Evolutionary conservation across 345 rosid genomes (phyloP), one percentile per base, ranked within the genome.

Genomic region (Geranium brycei): DNA sequence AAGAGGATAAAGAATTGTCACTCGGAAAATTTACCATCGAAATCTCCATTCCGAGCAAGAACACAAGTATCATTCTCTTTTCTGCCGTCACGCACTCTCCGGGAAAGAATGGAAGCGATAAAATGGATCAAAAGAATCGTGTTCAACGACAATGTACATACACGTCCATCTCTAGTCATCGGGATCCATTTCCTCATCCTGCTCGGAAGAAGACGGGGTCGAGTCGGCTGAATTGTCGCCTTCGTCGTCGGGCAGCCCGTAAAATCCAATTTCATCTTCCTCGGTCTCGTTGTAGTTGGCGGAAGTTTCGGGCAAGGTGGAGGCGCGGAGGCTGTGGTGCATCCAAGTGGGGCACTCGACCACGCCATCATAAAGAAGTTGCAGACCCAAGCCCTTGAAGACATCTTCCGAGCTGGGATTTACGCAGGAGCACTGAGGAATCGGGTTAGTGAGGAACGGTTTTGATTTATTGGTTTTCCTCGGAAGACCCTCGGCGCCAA

Each of bases 371-470:
- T 79, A 82, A 31, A 85, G 75, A 63, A 72, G 64, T 60, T 67
- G 13, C 13, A 6, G 63, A 31, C 63, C 28, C 15, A 2, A 58
- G 13, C 59, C 40, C n/a, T 14, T 69, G 55, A 51, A 12, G 28
- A 23, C 59, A 66, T 66, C 19, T 31, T 65, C 80, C 73, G 19
- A 61, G 63, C 76, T 58, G 74, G 66, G 19, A 64, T 71, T 88
- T 80, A 86, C 82, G 76, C 97, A 95, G 47, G 93, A 87, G 80
- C 99, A 95, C 80, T 95, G 97, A 8, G 99, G 97, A 56, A 91
- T 85, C 0, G 97, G 99, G 75, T 95, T 95, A 0, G 95, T 88
- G 16, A 95, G 79, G 70, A 91, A 95, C 40, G 95, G 87, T 79
- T 91, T 91, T 23, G 95, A 84, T 35, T 68, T 58, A 66, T 65